Evolutionary conservation across 257 asterid genomes (phyloP).

Genomic region (Nicotiana knightiana): DNA sequence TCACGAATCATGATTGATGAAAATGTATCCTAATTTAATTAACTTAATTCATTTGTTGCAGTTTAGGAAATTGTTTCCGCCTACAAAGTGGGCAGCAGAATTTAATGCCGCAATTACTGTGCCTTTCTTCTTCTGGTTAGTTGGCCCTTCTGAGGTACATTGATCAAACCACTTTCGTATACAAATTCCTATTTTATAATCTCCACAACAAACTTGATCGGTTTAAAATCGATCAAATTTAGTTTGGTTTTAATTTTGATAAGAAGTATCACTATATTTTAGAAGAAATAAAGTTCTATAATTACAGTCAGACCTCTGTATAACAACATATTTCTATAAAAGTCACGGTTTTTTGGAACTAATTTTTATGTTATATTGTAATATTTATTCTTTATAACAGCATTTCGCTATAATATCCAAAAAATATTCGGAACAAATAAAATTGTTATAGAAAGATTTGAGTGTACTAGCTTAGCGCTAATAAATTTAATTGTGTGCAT

Average conservation of each 20-base stretch:
- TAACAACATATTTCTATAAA: no score
- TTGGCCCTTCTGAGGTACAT: slow-evolving; percentile 89
- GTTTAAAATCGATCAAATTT: no score
- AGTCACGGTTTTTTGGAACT: no score
- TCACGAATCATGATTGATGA: background rate
- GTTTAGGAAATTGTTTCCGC: slow-evolving; percentile 90
- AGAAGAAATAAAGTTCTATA: background rate
- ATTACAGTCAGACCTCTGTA: no score
- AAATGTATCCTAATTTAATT: background rate
- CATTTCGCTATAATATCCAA: no score
- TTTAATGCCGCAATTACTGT: slow-evolving; percentile 86
- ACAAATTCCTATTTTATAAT: background rate
- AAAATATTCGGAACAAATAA: no score
- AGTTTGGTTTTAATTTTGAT: no score
- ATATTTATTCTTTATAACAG: no score
- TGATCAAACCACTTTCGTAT: background rate
- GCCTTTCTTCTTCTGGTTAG: slow-evolving; percentile 93
- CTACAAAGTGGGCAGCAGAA: slow-evolving; percentile 87
- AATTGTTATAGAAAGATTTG: no score
- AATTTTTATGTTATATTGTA: no score
- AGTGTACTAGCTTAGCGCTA: background rate
- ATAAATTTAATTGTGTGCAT: slow-evolving; percentile 5
- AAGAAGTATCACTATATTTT: background rate
- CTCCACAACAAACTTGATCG: no score
- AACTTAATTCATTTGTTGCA: slow-evolving; percentile 12